These are phyloP conservation scores for Sophora flavescens DNA, from an alignment of 306 rosid species.

Conservation along the genomic window DNA sequence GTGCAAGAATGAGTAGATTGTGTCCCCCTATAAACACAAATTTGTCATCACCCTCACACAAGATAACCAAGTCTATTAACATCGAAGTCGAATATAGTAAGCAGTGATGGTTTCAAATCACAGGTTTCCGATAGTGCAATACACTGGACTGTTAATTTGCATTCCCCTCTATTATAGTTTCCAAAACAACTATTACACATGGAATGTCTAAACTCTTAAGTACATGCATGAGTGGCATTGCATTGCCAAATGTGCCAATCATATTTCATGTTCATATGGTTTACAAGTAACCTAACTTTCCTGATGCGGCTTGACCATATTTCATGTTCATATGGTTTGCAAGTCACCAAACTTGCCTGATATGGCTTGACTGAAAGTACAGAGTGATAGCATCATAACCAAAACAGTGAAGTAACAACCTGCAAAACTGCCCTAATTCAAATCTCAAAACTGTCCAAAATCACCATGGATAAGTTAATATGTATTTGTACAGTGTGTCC, in stretches of 20 bases:
- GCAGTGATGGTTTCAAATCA: constrained; percentile 4
- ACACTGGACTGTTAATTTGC: background rate
- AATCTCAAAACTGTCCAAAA: constrained; percentile 1
- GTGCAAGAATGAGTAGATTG: constrained; percentile 85
- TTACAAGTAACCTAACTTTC: background rate
- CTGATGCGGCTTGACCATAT: background rate
- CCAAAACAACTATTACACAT: background rate
- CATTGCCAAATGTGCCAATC: background rate
- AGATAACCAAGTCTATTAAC: constrained; percentile 28
- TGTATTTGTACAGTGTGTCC: background rate
- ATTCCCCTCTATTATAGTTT: background rate
- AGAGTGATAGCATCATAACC: background rate
- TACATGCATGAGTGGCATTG: background rate
- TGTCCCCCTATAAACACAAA: constrained; percentile 75
- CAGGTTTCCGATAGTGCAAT: constrained; percentile 14
- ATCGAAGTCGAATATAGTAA: constrained; percentile 14
- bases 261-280: constrained; percentile 1
- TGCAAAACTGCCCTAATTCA: constrained; percentile 23
- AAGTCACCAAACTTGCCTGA: background rate
- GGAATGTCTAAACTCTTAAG: background rate
- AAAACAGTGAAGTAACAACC: constrained; percentile 17
- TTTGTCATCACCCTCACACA: constrained; percentile 33
- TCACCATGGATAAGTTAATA: background rate
- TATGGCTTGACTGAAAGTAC: background rate
- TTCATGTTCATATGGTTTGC: background rate